Evolutionary conservation across 805 yeast genomes (phyloP), one percentile per base, ranked within the genome.

Genomic region (Metschnikowia cubensis): DNA sequence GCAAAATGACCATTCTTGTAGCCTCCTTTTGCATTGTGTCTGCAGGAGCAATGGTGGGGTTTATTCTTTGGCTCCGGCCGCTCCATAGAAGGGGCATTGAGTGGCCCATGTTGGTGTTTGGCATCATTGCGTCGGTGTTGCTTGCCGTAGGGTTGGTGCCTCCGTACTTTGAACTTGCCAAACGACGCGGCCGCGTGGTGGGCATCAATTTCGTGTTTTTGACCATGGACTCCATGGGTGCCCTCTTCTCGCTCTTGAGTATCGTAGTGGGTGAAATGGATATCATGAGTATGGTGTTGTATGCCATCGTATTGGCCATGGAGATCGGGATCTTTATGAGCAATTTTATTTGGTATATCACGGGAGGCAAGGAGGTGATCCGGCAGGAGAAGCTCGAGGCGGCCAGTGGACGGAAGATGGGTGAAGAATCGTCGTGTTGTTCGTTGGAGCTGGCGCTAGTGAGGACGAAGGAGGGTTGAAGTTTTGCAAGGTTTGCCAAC

Each of bases 201-300:
- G 98, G 98, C 0, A 85, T 92, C 60, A 90, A 90, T 63, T 90
- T 92, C 61, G 57, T 86, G 2, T 92, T 92, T 55, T 72, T 92
- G 50, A 60, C 75, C 4, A 69, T 91, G 69, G 97, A 92, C 64
- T 80, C 87, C 3, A 54, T 80, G 22, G 98, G 98, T 7, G 97
- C 97, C 0, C 68, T 73, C 38, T 82, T 89, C 56, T 87, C 95
- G 11, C 77, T 87, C 68, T 75, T 79, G 37, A 74, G 83, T 58
- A 75, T 73, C 13, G 65, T 70, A 1, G 75, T 84, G 35, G 94
- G 74, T 1, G 73, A 75, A 35, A 60, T 87, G 62, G 97, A 91
- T 64, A 65, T 81, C n/a, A 76, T 92, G 80, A 94, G 97, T 40
- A 77, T 87, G 54, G 75, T 87, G 0, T 73, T 91, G 35, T 91